Base-by-base conservation (phyloP, 1,284 basidiomycete species). In the Cutaneotrichosporon spelunceum region DNA sequence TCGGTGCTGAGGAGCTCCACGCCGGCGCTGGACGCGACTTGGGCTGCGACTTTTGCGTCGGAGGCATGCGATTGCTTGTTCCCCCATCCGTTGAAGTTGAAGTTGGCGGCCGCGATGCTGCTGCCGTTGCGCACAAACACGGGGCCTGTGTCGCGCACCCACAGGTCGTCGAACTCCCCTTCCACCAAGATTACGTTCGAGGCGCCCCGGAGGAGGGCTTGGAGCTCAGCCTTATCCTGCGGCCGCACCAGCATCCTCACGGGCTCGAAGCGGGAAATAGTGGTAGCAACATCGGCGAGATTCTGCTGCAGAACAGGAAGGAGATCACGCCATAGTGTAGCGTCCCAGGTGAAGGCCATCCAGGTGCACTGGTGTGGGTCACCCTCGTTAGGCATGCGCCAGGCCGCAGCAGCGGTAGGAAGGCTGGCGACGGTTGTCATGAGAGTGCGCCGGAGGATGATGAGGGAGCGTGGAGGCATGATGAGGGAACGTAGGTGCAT, bases 351-450 rank as follows among this genome's bases (percentile, higher is more conserved):
- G 14, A 59, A 59, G 9, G 50, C 50, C 58, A 54, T 59, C 58
- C 58, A 59, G 1, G 58, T 59, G 33, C 52, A 33, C 19, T 33
- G 29, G 45, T 59, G 58, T 33, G 52, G 30, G 16, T 34, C 42
- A 53, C 58, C 53, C 53, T 59, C 58, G 53, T 59, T 53, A 24
- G 58, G 58, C 58, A 54, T 59, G 29, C 10, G 13, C 56, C 56
- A 57, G 16, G 39, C 34, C 6, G 34, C 16, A 19, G 39, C 19
- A 19, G 39, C 39, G 39, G 39, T 42, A 3, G 39, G n/a, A 19
- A 42, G 19, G 4, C 19, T 42, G 19, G 39, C 39, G 39, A 42
- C 19, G 19, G 39, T 42, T 19, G 39, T n/a, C 39, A 21, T 42
- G 39, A 42, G 39, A 7, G 39, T n/a, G 19, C 39, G 39, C 16